phyloP scores from a whole-genome alignment of 345 rosid species.

The Lepidium sativum region DNA sequence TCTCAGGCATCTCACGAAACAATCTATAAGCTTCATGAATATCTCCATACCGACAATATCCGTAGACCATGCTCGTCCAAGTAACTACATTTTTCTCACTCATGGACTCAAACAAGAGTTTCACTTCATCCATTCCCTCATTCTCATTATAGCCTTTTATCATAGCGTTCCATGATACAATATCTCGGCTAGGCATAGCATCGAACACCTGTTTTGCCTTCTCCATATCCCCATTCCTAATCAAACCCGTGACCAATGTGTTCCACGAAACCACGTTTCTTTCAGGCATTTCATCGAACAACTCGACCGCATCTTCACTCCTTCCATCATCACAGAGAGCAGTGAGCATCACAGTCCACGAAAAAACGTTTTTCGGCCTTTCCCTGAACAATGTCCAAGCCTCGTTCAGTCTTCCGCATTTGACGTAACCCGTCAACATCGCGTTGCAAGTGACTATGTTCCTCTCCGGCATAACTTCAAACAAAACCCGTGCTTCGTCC shows the following conservation, averaged over 20 bases:
- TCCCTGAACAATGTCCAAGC: constrained; percentile 37
- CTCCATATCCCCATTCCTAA: constrained; percentile 40
- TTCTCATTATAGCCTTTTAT: constrained; percentile 42
- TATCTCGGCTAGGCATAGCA: constrained; percentile 33
- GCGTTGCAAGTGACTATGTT: constrained; percentile 54
- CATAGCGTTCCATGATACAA: constrained; percentile 53
- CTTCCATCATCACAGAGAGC: constrained; percentile 40
- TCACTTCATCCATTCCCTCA: constrained; percentile 40
- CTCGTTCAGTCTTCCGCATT: constrained; percentile 33
- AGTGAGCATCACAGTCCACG: constrained; percentile 54
- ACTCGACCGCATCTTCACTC: constrained; percentile 33
- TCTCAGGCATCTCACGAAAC: constrained; percentile 46
- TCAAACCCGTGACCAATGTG: constrained; percentile 43
- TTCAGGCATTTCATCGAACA: constrained; percentile 57
- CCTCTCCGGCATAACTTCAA: constrained; percentile 44
- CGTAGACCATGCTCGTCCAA: constrained; percentile 60
- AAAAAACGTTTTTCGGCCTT: constrained; percentile 58
- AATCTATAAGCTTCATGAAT: constrained; percentile 36
- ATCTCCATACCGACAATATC: constrained; percentile 41
- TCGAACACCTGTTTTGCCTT: constrained; percentile 45
- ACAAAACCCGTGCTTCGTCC: constrained; percentile 45
- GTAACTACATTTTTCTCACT: constrained; percentile 51
- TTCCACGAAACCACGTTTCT: constrained; percentile 66
- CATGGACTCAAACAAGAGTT: constrained; percentile 41
- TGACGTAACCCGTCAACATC: constrained; percentile 46